Base-by-base conservation (phyloP, 352 stramenopile genomes). In the Phytophthora foliorum region DNA sequence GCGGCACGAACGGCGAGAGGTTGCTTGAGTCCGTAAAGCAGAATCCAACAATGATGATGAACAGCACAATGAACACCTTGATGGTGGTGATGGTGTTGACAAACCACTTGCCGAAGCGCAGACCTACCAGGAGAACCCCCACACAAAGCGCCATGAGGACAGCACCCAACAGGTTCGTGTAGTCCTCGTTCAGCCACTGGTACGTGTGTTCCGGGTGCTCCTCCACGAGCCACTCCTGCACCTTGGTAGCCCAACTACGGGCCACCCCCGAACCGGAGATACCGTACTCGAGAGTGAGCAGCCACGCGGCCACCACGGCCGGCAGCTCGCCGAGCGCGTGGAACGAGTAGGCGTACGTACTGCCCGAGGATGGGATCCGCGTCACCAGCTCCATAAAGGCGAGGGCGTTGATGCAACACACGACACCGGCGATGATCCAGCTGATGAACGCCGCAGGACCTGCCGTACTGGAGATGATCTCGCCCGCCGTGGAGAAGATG, bases 311-410 rank as follows among this genome's bases (percentile, higher is more conserved):
- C 36, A 98, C 77, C 24, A 98, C 92, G 4, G 96, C 96, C 1
- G 92, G 89, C 2, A 98, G 75, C 59, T 99, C 95, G 34, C 94
- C 94, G 19, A 99, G 78, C 3, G 89, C 81, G 50, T 97, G 84
- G 73, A 97, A 98, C 19, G 91, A 72, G 78, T 98, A 99, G 11
- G 91, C 86, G 79, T 99, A 99, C 4, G 89, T 97, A 41, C 71
- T 90, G 3, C 94, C 95, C 6, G 89, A 93, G 13, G 87, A 97
- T 25, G 94, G 93, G 45, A 98, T 91, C 27, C 90, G 74, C 4
- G 81, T 90, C 38, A 89, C 90, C 25, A 97, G 75, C 66, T 98
- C 94, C 63, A 97, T 96, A 77, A 96, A 98, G 49, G 90, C 92
- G 31, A 97, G 79, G 0, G 88, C 91, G 32, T 87, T 94, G 41